Conservation (phyloP, 2,329 filamentous ascomycete species). For the Chaetomiaceae sp. region DNA sequence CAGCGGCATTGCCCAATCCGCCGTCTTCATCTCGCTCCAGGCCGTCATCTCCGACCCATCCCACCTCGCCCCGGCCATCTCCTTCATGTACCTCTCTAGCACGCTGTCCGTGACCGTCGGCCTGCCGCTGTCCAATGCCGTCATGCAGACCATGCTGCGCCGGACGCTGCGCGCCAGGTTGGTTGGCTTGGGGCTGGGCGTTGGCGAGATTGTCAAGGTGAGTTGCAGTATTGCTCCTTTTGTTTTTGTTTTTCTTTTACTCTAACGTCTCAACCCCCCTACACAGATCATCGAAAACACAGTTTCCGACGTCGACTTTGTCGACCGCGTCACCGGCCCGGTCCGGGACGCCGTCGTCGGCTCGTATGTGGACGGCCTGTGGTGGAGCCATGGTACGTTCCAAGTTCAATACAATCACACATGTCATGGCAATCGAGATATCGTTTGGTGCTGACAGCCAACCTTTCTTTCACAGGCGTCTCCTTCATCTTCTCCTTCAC, state of each 20-base stretch:
- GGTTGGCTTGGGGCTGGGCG: constrained; percentile 22
- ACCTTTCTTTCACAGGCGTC: constrained; percentile 22
- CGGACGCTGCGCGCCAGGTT: constrained; percentile 22
- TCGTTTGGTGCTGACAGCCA: no score
- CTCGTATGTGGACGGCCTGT: constrained; percentile 34
- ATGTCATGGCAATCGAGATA: no score
- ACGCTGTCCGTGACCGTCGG: constrained; percentile 38
- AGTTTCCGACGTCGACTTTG: constrained; percentile 32
- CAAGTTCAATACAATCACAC: background rate
- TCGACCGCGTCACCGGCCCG: constrained; percentile 25
- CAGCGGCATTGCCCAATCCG: constrained; percentile 37
- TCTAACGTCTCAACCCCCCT: background rate
- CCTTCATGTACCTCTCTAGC: constrained; percentile 36
- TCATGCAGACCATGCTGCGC: constrained; percentile 29
- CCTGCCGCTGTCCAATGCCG: constrained; percentile 35
- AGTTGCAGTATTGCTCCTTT: background rate
- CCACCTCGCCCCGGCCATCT: constrained; percentile 38
- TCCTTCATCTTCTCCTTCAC: constrained; percentile 29
- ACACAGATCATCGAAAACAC: constrained; percentile 31
- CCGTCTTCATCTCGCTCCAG: constrained; percentile 40
- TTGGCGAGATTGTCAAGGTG: constrained; percentile 24
- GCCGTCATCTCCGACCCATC: constrained; percentile 33
- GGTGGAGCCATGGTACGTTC: constrained; percentile 31
- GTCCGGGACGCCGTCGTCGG: constrained; percentile 29
- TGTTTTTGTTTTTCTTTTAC: background rate